phyloP scores from a whole-genome alignment of 2,329 filamentous ascomycete species.

The Pestalotiopsis sp. region DNA sequence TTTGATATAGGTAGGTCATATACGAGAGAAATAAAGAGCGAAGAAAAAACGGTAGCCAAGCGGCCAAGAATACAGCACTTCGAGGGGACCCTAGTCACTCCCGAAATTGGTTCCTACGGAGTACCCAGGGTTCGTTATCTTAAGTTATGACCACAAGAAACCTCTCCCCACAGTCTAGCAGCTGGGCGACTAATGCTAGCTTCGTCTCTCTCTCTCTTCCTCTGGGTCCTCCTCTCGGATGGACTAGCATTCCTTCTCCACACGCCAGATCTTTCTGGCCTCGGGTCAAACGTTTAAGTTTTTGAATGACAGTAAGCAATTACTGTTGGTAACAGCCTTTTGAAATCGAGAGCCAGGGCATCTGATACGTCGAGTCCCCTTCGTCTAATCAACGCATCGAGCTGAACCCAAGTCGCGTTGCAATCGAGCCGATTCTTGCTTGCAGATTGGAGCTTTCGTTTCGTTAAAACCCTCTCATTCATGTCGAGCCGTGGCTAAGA shows the following conservation, averaged over 20 bases:
- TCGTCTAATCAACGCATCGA: neutral
- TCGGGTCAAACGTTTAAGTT: neutral
- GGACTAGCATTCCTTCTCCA: neutral
- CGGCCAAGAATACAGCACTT: neutral
- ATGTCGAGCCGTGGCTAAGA: too few relatives aligned
- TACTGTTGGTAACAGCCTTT: neutral
- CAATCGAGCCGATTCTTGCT: too few relatives aligned
- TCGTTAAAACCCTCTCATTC: too few relatives aligned
- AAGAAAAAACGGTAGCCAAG: neutral
- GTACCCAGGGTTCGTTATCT: neutral
- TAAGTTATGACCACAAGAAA: neutral
- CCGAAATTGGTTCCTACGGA: neutral
- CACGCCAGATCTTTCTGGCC: neutral
- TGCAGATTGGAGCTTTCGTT: too few relatives aligned
- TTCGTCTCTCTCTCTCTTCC: too few relatives aligned
- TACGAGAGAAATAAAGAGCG: neutral
- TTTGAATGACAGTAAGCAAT: neutral
- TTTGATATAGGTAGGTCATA: neutral
- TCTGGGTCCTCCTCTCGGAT: neutral
- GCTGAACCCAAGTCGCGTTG: neutral
- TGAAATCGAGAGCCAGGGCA: neutral
- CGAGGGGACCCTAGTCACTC: neutral
- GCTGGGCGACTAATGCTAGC: neutral
- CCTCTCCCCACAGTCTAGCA: neutral
- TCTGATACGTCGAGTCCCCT: neutral